Base-by-base conservation (phyloP, 2,329 filamentous ascomycete species). In the Pyrenophora tritici-repentis region DNA sequence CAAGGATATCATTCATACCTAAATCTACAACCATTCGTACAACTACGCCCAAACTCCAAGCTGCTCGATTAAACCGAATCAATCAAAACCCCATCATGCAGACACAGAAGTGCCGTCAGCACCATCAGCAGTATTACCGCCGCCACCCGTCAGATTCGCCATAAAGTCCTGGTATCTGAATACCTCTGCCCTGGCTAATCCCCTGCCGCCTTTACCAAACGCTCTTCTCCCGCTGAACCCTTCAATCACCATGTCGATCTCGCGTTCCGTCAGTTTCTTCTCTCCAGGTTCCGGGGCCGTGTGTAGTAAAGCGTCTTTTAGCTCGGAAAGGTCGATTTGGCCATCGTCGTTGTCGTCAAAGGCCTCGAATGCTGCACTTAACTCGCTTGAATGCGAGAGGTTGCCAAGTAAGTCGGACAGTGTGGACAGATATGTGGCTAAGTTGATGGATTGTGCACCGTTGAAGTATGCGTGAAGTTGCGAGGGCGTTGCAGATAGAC, bases 331-430 rank as follows among this genome's bases (percentile, higher is more conserved):
- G 68, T 97, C 91, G 33, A 97, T 86, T 73, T 97, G 91, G 3
- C 94, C 94, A 65, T 89, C 94, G 71, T 99, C 94, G 57, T 96
- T 91, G 56, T 96, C 90, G 68, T 99, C 94, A 70, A 97, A 97
- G 0, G 94, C 94, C 2, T 91, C 91, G 62, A 99, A 93, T 0
- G 94, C 94, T 1, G 91, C 93, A 16, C 91, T 78, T 8, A 99
- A 82, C 70, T 99, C 94, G 13, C 85, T 82, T 17, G 86, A 84
- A 0, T 89, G 86, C 0, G 90, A 95, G 14, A 97, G 79, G 0
- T 86, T 83, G 1, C 85, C 84, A 3, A 97, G 79, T 2, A 89
- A 82, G 8, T 84, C 83, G 1, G 92, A 89, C 2, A 99, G 79
- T 1, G 86, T 87, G 68, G 91, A 93, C 17, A 99, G 81, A 70